These are phyloP conservation scores for Vachellia pachyceras DNA, from an alignment of 306 rosid genomes.

Conservation along the genomic window DNA sequence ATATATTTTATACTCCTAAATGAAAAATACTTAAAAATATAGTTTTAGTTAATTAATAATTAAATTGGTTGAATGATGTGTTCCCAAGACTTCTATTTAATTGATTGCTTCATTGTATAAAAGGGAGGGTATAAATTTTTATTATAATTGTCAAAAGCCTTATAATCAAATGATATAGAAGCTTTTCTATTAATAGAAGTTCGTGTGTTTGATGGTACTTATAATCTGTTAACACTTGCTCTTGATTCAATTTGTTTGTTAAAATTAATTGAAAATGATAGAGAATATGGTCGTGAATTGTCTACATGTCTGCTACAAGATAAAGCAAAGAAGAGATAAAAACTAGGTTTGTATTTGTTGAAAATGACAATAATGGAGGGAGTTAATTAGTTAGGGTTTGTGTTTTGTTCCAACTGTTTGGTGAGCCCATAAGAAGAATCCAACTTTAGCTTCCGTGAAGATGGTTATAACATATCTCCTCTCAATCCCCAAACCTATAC, in stretches of 20 bases:
- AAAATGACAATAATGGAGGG: slow-evolving; percentile 38
- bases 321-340: slow-evolving; percentile 34
- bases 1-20: no score
- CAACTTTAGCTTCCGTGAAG: slow-evolving; percentile 25
- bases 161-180: no score
- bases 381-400: slow-evolving; percentile 42
- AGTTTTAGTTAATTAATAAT: no score
- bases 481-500: slow-evolving; percentile 31
- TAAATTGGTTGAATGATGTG: background rate
- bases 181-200: no score
- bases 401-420: slow-evolving; percentile 80
- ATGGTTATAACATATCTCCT: slow-evolving; percentile 14
- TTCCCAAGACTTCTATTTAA: background rate
- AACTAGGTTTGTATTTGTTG: slow-evolving; percentile 38
- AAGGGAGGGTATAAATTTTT: background rate
- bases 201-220: no score
- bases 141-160: background rate
- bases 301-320: background rate
- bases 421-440: slow-evolving; percentile 25
- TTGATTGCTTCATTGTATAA: background rate
- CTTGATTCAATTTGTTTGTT: background rate
- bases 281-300: background rate
- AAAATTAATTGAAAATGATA: background rate
- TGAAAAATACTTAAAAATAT: no score
- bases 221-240: no score